These are phyloP conservation scores for Nicotiana paniculata DNA, from an alignment of 257 asterid genomes.

Conservation along the genomic window DNA sequence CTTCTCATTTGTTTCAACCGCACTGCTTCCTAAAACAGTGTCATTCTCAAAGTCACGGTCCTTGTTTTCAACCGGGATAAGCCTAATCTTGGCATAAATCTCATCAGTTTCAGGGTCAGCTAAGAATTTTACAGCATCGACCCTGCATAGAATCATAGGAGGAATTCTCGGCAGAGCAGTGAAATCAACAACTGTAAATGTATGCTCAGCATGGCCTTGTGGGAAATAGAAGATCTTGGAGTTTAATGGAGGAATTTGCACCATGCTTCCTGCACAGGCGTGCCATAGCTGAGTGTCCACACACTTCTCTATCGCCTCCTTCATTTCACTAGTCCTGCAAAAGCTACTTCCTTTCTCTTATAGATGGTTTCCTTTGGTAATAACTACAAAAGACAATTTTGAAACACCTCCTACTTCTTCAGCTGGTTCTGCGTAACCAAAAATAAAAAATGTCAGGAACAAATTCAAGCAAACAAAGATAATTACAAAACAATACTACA, in stretches of 20 bases:
- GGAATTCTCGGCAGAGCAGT: constrained; percentile 34
- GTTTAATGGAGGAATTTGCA: constrained; percentile 52
- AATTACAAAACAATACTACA: neutral
- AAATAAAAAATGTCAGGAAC: neutral
- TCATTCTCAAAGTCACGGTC: constrained; percentile 17
- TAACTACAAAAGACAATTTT: neutral
- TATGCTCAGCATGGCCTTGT: constrained; percentile 69
- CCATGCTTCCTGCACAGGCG: constrained; percentile 67
- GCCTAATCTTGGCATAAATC: constrained; percentile 23
- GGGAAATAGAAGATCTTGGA: constrained; percentile 49
- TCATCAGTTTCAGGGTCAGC: constrained; percentile 46
- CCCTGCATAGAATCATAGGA: constrained; percentile 49
- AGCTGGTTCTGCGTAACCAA: neutral
- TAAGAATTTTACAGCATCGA: constrained; percentile 36
- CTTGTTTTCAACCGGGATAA: constrained; percentile 19
- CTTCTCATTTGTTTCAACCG: constrained; percentile 19
- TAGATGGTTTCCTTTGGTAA: neutral
- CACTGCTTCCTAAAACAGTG: constrained; percentile 3
- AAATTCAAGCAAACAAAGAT: neutral
- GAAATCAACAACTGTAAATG: constrained; percentile 42
- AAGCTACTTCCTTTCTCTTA: neutral
- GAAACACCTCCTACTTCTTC: neutral
- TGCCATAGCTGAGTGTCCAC: constrained; percentile 64
- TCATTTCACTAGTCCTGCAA: neutral
- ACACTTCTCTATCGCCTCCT: constrained; percentile 29